Evolutionary conservation across 495 filamentous ascomycete species (phyloP), one percentile per base, ranked within the genome.

Genomic region (Aspergillus coremiiformis): DNA sequence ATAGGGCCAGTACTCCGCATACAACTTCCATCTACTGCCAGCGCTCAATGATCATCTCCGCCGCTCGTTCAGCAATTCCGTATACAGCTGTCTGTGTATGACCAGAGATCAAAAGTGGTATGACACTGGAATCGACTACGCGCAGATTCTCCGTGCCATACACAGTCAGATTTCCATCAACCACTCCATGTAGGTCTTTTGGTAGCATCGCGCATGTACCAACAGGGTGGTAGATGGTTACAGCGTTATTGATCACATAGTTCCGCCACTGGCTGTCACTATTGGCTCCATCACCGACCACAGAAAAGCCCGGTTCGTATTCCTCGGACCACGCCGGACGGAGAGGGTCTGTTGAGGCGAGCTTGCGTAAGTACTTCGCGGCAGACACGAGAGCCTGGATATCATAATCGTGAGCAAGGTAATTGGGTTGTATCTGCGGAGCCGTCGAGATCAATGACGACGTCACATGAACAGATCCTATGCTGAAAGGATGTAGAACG

Each of bases 11-110:
- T n/a, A n/a, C n/a, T n/a, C n/a, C n/a, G n/a, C n/a, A n/a, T n/a
- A n/a, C n/a, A n/a, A n/a, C n/a, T n/a, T n/a, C n/a, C 24, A 27
- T 27, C 24, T 27, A 27, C 24, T 27, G 24, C 24, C 24, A 27
- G 8, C 24, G 24, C 4, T 27, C 8, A 27, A 27, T 49, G 21
- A 80, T 77, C 53, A 82, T 66, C 26, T 66, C 64, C 4, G 78
- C 78, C 0, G 67, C 78, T 54, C 74, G 74, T 62, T 82, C 80
- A 14, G 63, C 70, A 39, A 74, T 64, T 0, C 73, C 78, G 63
- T 81, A 82, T 0, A 82, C 72, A 0, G 79, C 78, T 0, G 72
- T 71, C 51, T 78, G 66, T 20, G 75, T 57, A 58, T 84, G 75
- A 2, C 72, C 74, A 50, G 68, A 66, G 12, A 78, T 63, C 44